Evolutionary conservation across 345 rosid species (phyloP), one percentile per base, ranked within the genome.

Genomic region (Limnanthes douglasii): DNA sequence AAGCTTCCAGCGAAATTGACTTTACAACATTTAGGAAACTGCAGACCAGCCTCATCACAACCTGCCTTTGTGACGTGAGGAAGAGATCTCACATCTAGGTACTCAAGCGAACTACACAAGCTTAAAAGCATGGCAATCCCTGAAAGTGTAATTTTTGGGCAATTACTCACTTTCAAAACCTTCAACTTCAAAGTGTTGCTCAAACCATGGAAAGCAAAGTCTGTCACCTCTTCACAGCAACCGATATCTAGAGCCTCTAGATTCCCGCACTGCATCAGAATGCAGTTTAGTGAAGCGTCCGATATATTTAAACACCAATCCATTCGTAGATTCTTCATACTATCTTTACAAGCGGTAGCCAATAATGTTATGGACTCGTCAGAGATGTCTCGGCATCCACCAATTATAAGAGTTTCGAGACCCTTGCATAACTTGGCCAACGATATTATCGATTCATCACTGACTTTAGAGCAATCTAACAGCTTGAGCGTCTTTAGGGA

Each of bases 221-320:
- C 94, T 7, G 98, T 74, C 14, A 84, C 60, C 68, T 66, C 75
- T 62, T 68, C 86, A 19, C 95, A 90, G 78, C 94, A 90, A 6
- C 92, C 82, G 6, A 84, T 62, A 51, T 79, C 95, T 31, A 84
- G 84, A 46, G 77, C 86, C 67, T 83, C 98, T 21, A 90, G 61
- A 45, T 58, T 70, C 59, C 53, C 53, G 68, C 98, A 90, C 47
- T 66, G 68, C 14, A 49, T 21, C 42, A 90, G 63, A 47, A 84
- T 59, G 48, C 64, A 68, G 41, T 62, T 65, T 41, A 90, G 33
- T 18, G 98, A 69, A 33, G 72, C 61, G 59, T 90, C 84, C 0
- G 94, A 68, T 44, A 80, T 34, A 53, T 69, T 80, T 46, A 61
- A 57, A 59, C 98, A 90, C 95, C 98, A 84, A 44, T 83, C 93